Evolutionary conservation across 345 rosid species (phyloP).

Genomic region (Syzygium jambos): DNA sequence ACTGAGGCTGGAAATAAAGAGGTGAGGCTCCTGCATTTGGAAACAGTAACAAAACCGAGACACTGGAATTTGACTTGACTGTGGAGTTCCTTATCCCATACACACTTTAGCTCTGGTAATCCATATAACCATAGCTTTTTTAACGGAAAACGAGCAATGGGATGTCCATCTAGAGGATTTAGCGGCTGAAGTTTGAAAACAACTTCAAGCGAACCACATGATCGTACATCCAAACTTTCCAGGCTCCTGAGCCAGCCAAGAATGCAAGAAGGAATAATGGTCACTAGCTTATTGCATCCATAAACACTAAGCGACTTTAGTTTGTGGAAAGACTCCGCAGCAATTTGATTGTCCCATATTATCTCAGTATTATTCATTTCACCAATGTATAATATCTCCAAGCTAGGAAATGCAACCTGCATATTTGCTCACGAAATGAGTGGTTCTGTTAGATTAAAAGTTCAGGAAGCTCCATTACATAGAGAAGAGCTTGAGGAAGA

Average conservation of each 20-base stretch:
- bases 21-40: too few species aligned
- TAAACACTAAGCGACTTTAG: fast-evolving
- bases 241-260: fast-evolving
- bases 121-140: fast-evolving
- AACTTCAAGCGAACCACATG: background rate
- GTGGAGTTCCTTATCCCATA: too few species aligned
- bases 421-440: too few species aligned
- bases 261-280: background rate
- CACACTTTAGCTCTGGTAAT: too few species aligned
- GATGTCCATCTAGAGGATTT: background rate
- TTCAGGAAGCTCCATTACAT: background rate
- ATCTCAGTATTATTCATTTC: background rate
- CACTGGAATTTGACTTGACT: too few species aligned
- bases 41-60: too few species aligned
- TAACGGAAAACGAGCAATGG: fast-evolving
- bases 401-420: too few species aligned
- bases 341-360: background rate
- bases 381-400: too few species aligned
- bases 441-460: background rate
- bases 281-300: background rate
- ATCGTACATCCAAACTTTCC: fast-evolving
- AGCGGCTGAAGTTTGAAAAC: background rate
- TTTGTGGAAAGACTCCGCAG: background rate
- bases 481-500: background rate
- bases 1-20: too few species aligned